These are phyloP conservation scores for Metschnikowia similis DNA, from an alignment of 805 yeast genomes.

Conservation along the genomic window DNA sequence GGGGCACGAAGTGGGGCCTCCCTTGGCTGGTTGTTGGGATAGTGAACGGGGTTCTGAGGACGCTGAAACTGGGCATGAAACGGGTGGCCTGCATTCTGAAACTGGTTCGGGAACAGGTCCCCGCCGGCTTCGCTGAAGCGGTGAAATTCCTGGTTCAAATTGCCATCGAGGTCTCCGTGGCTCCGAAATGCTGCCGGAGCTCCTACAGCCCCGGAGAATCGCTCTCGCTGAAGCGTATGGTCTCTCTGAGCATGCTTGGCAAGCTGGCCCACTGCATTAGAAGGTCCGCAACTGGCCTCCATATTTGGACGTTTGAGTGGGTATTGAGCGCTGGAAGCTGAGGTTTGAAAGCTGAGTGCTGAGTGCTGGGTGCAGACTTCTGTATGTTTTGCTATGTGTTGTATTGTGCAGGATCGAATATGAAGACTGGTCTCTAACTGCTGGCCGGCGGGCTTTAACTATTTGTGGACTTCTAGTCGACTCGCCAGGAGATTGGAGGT, in stretches of 20 bases:
- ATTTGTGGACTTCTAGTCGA: too few species aligned
- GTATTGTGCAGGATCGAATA: too few species aligned
- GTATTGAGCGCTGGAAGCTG: too few species aligned
- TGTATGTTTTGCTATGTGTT: too few species aligned
- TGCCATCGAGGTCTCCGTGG: conserved; percentile 25
- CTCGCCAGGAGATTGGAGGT: too few species aligned
- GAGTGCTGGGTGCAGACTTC: too few species aligned
- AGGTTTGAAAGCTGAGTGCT: too few species aligned
- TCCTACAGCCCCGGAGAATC: conserved; percentile 6
- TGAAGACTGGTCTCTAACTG: too few species aligned
- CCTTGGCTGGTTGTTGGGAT: too few species aligned
- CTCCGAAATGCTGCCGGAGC: conserved; percentile 16
- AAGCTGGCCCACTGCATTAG: conserved; percentile 41
- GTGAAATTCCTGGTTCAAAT: conserved; percentile 37
- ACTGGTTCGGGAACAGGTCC: conserved; percentile 8
- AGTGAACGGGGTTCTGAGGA: neutral
- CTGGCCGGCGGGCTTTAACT: too few species aligned
- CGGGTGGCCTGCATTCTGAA: neutral
- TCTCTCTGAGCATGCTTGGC: conserved; percentile 40
- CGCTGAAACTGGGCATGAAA: conserved; percentile 5
- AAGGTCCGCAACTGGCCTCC: conserved; percentile 44
- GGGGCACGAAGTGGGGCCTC: conserved; percentile 4
- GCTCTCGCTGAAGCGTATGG: conserved; percentile 36
- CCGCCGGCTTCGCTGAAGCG: conserved; percentile 22
- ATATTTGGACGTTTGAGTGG: conserved; percentile 8